Base-by-base conservation (phyloP, 2,329 filamentous ascomycete species). In the Clonostachys sp. region DNA sequence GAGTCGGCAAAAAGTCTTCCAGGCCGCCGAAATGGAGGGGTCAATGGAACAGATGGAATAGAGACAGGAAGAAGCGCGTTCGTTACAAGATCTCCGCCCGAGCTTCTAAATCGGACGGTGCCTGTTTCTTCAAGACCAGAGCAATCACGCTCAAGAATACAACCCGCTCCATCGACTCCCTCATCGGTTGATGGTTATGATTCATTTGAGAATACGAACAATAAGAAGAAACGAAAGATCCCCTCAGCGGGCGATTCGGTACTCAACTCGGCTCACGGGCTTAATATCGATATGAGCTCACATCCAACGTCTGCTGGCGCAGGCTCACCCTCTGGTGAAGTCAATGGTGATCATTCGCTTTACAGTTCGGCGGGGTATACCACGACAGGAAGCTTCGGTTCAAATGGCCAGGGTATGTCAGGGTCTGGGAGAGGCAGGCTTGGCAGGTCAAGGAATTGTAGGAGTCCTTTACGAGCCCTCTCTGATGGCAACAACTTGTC, bases 201-300 rank as follows among this genome's bases (percentile, higher is more conserved):
- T 65, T 94, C 90, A 7, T 95, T 96, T 59, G 94, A 99, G 67
- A 97, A 97, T 60, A 95, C 90, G 35, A 97, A 96, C 66, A 99
- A 99, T 64, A 99, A 99, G 70, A 99, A 97, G 74, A 97, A 99
- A 68, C 82, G 94, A 56, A 99, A 99, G 70, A 97, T 99, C 36
- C 94, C 94, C 1, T 91, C 91, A 0, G 90, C 89, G 10, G 87
- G 89, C 16, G 87, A 89, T 57, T 75, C 83, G 13, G 80, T 66
- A 5, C 55, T 76, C 17, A 71, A 68, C 45, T 66, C 67, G 4
- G 59, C 63, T 7, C 74, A 78, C 50, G 55, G 52, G 13, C 49
- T 64, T 14, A 60, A 58, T 38, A 55, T 52, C 44, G 65, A 68
- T 34, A 83, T 59, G 74, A 83, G 52, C 45, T 55, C 61, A 30